phyloP scores from a whole-genome alignment of 768 basidiomycete species.

The Pholiota microspora region DNA sequence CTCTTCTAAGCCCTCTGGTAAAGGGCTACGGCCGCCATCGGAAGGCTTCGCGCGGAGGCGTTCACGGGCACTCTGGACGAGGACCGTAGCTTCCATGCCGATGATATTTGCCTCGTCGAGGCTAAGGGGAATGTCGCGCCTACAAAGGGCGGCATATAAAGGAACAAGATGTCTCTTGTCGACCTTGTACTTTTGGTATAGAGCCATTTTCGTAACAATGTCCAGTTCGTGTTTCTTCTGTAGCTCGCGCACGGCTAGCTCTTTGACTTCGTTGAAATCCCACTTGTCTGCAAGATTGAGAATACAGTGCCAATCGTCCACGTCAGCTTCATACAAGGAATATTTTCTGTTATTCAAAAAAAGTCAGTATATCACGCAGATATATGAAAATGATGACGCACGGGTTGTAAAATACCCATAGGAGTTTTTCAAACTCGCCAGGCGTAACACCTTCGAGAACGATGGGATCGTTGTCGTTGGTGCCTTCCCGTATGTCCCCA shows the following conservation, averaged over 20 bases:
- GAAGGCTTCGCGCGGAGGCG: slow-evolving; percentile 31
- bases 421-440: slow-evolving; percentile 40
- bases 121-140: slow-evolving; percentile 47
- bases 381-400: slow-evolving; percentile 8
- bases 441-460: slow-evolving; percentile 38
- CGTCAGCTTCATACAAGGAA: slow-evolving; percentile 48
- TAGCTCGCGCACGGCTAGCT: slow-evolving; percentile 58
- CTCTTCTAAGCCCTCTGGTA: slow-evolving; percentile 18
- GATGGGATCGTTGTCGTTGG: slow-evolving; percentile 41
- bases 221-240: slow-evolving; percentile 45
- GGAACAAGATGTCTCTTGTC: slow-evolving; percentile 48
- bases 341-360: slow-evolving; percentile 51
- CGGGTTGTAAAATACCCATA: slow-evolving; percentile 45
- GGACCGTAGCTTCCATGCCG: slow-evolving; percentile 49
- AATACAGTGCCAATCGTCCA: slow-evolving; percentile 56
- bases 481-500: slow-evolving; percentile 30
- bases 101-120: slow-evolving; percentile 55
- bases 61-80: slow-evolving; percentile 52
- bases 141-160: slow-evolving; percentile 53
- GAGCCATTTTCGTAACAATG: slow-evolving; percentile 40
- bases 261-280: slow-evolving; percentile 54
- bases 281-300: slow-evolving; percentile 57
- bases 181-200: slow-evolving; percentile 54
- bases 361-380: neutral
- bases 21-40: slow-evolving; percentile 18